Evolutionary conservation across 768 basidiomycete species (phyloP).

Genomic region (Mycena floridula): DNA sequence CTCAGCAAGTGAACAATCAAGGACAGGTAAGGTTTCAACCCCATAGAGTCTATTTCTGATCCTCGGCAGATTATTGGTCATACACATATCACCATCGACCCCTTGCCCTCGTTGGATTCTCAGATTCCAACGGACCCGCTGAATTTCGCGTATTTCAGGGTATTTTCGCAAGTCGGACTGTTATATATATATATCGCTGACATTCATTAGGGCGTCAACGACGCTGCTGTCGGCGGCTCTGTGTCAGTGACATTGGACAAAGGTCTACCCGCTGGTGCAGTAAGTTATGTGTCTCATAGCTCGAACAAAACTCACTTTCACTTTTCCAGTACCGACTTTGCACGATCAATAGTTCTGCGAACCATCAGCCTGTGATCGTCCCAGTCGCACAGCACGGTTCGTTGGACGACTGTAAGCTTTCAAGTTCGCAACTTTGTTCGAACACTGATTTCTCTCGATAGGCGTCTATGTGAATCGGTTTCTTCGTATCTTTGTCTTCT

Average conservation of each 20-base stretch:
- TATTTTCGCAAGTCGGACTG: conserved; percentile 13
- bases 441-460: no score
- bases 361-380: conserved; percentile 3
- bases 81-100: conserved; percentile 36
- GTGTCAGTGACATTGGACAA: not conserved
- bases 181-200: conserved; percentile 28
- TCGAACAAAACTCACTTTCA: no score
- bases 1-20: no score
- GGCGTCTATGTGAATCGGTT: no score
- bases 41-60: conserved; percentile 25
- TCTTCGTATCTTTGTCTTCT: no score
- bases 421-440: no score
- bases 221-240: conserved; percentile 22
- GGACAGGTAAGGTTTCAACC: no score
- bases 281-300: no score
- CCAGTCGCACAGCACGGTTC: no score
- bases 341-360: not conserved
- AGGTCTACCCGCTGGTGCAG: conserved; percentile 5
- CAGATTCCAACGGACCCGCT: conserved; percentile 26
- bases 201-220: conserved; percentile 20
- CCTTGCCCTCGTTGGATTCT: conserved; percentile 15
- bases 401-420: no score
- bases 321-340: conserved; percentile 1
- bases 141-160: conserved; percentile 43
- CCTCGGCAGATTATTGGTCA: conserved; percentile 37